Percentiles rank a stretch among this genome's conserved stretches.
phyloP scores from a whole-genome alignment of 805 yeast species.

The Diddensiella transvaalensis region DNA sequence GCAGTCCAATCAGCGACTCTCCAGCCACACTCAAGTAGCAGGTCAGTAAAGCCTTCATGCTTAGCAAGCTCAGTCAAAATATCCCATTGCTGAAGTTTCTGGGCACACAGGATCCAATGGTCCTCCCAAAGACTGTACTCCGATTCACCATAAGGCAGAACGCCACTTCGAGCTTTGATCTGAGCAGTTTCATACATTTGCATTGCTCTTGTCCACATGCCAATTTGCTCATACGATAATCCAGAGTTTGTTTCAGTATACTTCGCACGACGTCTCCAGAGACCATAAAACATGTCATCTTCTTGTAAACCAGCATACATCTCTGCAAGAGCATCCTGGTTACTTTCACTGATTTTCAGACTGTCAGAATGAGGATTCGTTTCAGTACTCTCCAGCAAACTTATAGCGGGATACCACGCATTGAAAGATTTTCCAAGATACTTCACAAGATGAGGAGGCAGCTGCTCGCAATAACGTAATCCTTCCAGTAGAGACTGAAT shows the following conservation, averaged over 20 bases:
- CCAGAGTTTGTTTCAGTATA: slow-evolving; percentile 92
- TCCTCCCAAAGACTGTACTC: slow-evolving; percentile 98
- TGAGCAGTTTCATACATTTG: slow-evolving; percentile 95
- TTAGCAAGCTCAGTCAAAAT: slow-evolving; percentile 92
- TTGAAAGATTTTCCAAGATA: slow-evolving; percentile 82
- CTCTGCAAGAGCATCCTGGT: slow-evolving; percentile 86
- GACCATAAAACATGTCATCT: slow-evolving; percentile 95
- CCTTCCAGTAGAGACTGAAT: slow-evolving; percentile 82
- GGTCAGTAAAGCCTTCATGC: slow-evolving; percentile 95
- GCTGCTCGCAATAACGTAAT: slow-evolving; percentile 68
- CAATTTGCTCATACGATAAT: slow-evolving; percentile 88
- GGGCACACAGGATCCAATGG: slow-evolving; percentile 97
- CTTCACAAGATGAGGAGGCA: slow-evolving; percentile 93
- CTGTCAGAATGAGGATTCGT: slow-evolving; percentile 60
- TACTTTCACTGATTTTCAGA: slow-evolving; percentile 73
- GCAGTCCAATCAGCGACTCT: slow-evolving; percentile 97
- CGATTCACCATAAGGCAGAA: slow-evolving; percentile 88
- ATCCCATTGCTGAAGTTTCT: slow-evolving; percentile 97
- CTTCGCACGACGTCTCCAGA: slow-evolving; percentile 96
- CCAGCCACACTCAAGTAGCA: slow-evolving; percentile 98
- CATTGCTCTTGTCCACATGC: slow-evolving; percentile 91
- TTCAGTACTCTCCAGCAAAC: slow-evolving; percentile 72
- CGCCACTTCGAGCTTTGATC: slow-evolving; percentile 92
- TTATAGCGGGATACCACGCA: slow-evolving; percentile 87
- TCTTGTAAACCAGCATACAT: slow-evolving; percentile 85